A percentile compares a stretch with the other conserved stretches of the same genome.
These are phyloP conservation scores for Thielaviopsis euricoi DNA, from an alignment of 2,329 filamentous ascomycete species.

Conservation along the genomic window DNA sequence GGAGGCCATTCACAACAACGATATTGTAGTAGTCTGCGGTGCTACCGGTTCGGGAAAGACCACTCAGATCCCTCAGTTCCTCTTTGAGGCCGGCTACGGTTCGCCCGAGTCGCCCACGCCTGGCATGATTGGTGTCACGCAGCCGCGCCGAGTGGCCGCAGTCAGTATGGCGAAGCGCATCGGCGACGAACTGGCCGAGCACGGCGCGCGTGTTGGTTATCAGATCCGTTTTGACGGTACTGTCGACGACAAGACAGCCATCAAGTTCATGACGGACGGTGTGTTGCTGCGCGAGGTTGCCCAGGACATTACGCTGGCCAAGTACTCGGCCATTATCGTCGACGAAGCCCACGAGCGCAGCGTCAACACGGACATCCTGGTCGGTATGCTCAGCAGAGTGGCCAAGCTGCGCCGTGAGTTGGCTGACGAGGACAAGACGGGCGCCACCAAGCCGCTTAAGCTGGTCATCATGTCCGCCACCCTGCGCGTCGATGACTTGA, in stretches of 20 bases:
- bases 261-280: conserved; percentile 99
- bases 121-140: conserved; percentile 88
- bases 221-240: conserved; percentile 92
- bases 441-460: conserved; percentile 60
- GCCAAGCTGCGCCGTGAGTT: conserved; percentile 68
- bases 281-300: conserved; percentile 82
- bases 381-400: conserved; percentile 89
- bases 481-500: conserved; percentile 76
- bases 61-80: conserved; percentile 89
- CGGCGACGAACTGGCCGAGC: conserved; percentile 63
- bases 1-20: conserved; percentile 89
- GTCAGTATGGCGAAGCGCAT: conserved; percentile 95
- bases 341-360: conserved; percentile 96
- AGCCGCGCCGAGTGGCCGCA: conserved; percentile 84
- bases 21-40: conserved; percentile 81
- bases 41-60: conserved; percentile 96
- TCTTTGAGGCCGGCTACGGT: conserved; percentile 88
- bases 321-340: conserved; percentile 87
- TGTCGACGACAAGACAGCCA: conserved; percentile 59
- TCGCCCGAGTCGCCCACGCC: conserved; percentile 60
- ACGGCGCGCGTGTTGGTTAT: conserved; percentile 67
- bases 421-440: conserved; percentile 45
- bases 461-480: conserved; percentile 98
- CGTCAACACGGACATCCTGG: conserved; percentile 95
- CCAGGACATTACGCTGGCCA: conserved; percentile 70